Conservation (phyloP, 78 protist genomes). For the Blattamonas nauphoetae region DNA sequence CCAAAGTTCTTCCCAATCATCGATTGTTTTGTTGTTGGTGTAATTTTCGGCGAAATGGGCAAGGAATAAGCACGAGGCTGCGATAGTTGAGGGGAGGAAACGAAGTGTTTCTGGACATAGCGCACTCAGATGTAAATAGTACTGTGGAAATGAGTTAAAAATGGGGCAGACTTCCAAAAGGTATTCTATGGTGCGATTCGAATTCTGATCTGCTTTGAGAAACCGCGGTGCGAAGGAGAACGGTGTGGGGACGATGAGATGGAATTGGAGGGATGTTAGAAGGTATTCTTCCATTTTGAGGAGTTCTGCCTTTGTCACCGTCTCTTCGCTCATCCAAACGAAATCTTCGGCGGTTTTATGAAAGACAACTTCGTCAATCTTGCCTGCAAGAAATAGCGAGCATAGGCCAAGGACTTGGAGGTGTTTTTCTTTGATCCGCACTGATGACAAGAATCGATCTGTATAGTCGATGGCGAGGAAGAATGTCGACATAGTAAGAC, state of each 20-base stretch:
- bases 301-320: not conserved
- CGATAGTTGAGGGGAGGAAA: not conserved
- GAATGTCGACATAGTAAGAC: not conserved
- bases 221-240: not conserved
- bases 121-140: not conserved
- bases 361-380: slow-evolving; percentile 20
- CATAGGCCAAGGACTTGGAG: slow-evolving; percentile 26
- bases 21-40: not conserved
- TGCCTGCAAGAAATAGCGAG: slow-evolving; percentile 21
- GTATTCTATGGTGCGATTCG: not conserved
- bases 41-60: not conserved
- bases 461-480: slow-evolving; percentile 17
- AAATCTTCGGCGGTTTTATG: not conserved
- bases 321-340: not conserved
- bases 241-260: not conserved
- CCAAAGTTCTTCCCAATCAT: not conserved
- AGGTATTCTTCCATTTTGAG: not conserved
- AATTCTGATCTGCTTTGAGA: not conserved
- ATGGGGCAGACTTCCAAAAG: not conserved
- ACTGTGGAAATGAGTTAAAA: not conserved
- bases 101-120: not conserved
- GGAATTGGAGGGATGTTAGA: not conserved
- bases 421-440: not conserved
- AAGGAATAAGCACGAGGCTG: not conserved
- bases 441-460: slow-evolving; percentile 22